phyloP scores from a whole-genome alignment of 257 asterid genomes.

The Anisodus tanguticus region DNA sequence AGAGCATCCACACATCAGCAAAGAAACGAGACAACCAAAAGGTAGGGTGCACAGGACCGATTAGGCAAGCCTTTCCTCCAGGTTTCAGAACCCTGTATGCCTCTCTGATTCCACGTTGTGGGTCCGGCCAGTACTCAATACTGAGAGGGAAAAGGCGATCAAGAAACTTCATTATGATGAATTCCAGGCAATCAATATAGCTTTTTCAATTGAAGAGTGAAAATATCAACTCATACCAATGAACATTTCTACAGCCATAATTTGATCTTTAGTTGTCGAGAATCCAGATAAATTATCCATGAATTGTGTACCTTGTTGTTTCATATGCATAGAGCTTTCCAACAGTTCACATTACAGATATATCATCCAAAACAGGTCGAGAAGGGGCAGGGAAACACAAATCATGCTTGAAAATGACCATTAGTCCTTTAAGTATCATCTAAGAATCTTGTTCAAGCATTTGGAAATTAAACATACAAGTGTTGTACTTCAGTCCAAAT shows the following conservation, averaged over 20 bases:
- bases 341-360: not conserved
- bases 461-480: not conserved
- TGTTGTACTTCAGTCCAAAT: not conserved
- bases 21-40: slow-evolving; percentile 92
- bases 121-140: slow-evolving; percentile 99
- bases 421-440: not conserved
- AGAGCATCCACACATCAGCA: slow-evolving; percentile 98
- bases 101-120: slow-evolving; percentile 94
- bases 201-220: slow-evolving; percentile 5
- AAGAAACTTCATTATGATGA: not conserved
- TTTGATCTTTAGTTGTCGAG: not conserved
- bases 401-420: not conserved
- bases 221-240: not conserved
- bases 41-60: slow-evolving; percentile 94
- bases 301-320: not conserved
- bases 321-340: not conserved
- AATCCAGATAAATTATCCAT: not conserved
- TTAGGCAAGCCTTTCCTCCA: slow-evolving; percentile 90
- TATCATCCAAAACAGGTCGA: slow-evolving; percentile 17
- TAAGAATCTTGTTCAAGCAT: not conserved
- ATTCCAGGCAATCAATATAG: not conserved
- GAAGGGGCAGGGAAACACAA: not conserved
- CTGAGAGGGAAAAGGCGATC: slow-evolving; percentile 41
- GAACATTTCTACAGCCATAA: not conserved
- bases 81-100: slow-evolving; percentile 89